Evolutionary conservation across 768 basidiomycete genomes (phyloP).

Genomic region (Auriculariales sp.): DNA sequence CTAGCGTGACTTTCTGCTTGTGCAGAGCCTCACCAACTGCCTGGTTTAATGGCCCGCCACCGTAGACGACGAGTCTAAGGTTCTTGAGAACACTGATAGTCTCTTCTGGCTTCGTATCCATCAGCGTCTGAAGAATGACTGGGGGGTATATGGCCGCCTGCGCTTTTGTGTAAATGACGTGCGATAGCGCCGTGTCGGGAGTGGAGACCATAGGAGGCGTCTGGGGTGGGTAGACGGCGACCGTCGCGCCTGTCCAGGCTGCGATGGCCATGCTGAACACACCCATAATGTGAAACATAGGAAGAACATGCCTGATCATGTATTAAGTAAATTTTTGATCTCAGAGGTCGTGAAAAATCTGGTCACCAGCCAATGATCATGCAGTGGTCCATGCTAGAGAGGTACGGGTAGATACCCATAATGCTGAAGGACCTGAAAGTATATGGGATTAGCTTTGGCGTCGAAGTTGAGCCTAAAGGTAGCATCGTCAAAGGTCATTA

Average conservation of each 20-base stretch:
- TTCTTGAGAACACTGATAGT: neutral
- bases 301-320: constrained; percentile 6
- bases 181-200: constrained; percentile 16
- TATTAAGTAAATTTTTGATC: neutral
- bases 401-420: constrained; percentile 3
- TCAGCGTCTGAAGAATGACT: constrained; percentile 18
- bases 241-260: constrained; percentile 13
- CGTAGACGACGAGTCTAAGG: constrained; percentile 6
- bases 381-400: constrained; percentile 12
- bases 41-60: constrained; percentile 16
- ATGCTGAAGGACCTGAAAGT: constrained; percentile 6
- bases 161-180: constrained; percentile 11
- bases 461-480: constrained; percentile 10
- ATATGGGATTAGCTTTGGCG: constrained; percentile 15
- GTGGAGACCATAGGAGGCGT: constrained; percentile 16
- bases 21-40: constrained; percentile 13
- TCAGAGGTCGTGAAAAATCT: constrained; percentile 17
- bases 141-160: constrained; percentile 17
- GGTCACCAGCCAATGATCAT: constrained; percentile 14
- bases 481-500: neutral
- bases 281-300: constrained; percentile 13
- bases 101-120: neutral
- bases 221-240: constrained; percentile 17
- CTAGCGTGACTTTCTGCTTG: constrained; percentile 11
- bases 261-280: constrained; percentile 9